Evolutionary conservation across 805 yeast species (phyloP).

Genomic region (Candida tammaniensis): DNA sequence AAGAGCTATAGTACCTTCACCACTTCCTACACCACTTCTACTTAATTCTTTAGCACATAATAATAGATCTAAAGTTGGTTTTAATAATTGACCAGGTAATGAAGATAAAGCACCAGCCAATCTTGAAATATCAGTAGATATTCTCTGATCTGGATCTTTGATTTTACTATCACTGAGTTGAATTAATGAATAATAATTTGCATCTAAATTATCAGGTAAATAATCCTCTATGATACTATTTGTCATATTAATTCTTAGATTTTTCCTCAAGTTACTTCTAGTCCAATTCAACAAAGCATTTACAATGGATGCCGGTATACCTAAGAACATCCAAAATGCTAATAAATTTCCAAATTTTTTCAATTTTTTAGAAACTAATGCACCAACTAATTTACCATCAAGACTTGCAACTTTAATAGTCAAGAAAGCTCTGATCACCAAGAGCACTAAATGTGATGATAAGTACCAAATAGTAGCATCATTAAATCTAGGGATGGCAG

Average conservation of each 20-base stretch:
- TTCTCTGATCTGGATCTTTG: slow-evolving; percentile 77
- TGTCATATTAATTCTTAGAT: slow-evolving; percentile 65
- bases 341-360: slow-evolving; percentile 60
- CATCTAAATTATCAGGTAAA: slow-evolving; percentile 63
- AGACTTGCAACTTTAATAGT: slow-evolving; percentile 81
- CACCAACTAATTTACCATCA: slow-evolving; percentile 83
- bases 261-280: slow-evolving; percentile 53
- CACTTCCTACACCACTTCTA: slow-evolving; percentile 60
- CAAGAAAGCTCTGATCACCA: slow-evolving; percentile 66
- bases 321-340: slow-evolving; percentile 76
- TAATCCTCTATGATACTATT: slow-evolving; percentile 64
- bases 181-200: slow-evolving; percentile 71
- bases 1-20: slow-evolving; percentile 75
- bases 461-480: slow-evolving; percentile 37
- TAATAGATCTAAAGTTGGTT: slow-evolving; percentile 76
- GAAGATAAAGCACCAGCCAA: slow-evolving; percentile 69
- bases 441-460: slow-evolving; percentile 52
- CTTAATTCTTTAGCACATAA: slow-evolving; percentile 78
- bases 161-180: slow-evolving; percentile 53
- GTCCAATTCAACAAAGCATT: slow-evolving; percentile 68
- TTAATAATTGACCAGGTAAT: slow-evolving; percentile 78
- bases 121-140: slow-evolving; percentile 76
- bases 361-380: slow-evolving; percentile 70
- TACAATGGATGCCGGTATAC: slow-evolving; percentile 80
- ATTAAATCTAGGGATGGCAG: slow-evolving; percentile 32